Percentiles rank a stretch among this genome's conserved stretches.
Conservation (phyloP, 1,284 basidiomycete species). For the Rhodotorula sp. region DNA sequence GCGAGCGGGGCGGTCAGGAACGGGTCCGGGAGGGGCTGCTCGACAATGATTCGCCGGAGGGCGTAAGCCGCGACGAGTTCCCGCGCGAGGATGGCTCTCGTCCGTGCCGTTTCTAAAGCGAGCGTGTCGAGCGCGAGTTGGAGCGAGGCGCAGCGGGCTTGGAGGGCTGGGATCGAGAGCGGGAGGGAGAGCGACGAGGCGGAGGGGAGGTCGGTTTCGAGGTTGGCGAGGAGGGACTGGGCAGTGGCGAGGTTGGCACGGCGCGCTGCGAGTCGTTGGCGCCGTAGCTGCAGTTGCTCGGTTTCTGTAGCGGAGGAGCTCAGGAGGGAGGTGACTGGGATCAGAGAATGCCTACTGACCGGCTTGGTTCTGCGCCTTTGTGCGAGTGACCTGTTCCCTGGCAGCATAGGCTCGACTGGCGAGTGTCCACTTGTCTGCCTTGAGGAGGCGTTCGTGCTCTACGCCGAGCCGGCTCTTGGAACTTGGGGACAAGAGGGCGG, state of each 20-base stretch:
- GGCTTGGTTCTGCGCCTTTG: neutral
- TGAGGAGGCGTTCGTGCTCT: constrained; percentile 22
- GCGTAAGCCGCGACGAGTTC: constrained; percentile 31
- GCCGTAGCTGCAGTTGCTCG: neutral
- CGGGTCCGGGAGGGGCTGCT: constrained; percentile 7
- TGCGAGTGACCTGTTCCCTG: constrained; percentile 10
- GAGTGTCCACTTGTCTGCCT: constrained; percentile 32
- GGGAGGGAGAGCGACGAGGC: constrained; percentile 5
- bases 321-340: neutral
- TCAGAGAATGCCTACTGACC: constrained; percentile 1
- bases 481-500: constrained; percentile 13
- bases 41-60: constrained; percentile 11
- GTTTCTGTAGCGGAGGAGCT: neutral
- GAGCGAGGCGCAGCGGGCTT: neutral
- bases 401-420: constrained; percentile 20
- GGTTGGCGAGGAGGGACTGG: constrained; percentile 18
- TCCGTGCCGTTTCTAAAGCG: neutral
- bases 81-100: constrained; percentile 15
- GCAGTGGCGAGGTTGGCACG: constrained; percentile 26
- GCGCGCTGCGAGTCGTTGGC: constrained; percentile 1
- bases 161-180: constrained; percentile 5
- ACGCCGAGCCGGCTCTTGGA: constrained; percentile 17
- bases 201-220: neutral
- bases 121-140: neutral
- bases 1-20: constrained; percentile 12